Base-by-base conservation (phyloP, 495 filamentous ascomycete species). In the Aspergillus haitiensis region DNA sequence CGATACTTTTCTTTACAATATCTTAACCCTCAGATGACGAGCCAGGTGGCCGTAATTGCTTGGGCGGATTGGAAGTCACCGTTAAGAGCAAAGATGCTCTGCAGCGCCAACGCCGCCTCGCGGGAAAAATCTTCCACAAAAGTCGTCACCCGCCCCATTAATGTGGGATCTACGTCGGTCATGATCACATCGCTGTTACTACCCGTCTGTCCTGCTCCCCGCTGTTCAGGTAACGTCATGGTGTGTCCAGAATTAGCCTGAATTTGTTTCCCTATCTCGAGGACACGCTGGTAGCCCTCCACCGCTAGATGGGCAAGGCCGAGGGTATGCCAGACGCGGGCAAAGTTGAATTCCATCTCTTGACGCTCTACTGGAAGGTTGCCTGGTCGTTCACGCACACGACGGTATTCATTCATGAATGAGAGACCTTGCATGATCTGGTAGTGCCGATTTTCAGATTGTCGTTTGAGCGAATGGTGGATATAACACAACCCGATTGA, bases 341-440 rank as follows among this genome's bases (percentile, higher is more conserved):
- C 94, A 47, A 92, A 81, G 65, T 98, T 98, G 72, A 88, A 98
- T 59, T 96, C 89, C 18, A 92, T 90, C 71, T 98, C 94, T 69
- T 92, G 89, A 46, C 77, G 70, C 65, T 86, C 81, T 42, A 77
- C 70, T n/a, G 75, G 64, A 2, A 74, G 63, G 52, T 54, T 69
- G 31, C 70, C 72, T 57, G 71, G 58, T 21, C 62, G 72, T 66
- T 69, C 76, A 2, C 76, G 74, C 9, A 74, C 86, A 67, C 54
- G 84, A 62, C 90, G 88, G 70, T 98, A 98, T 27, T 85, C 78
- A 48, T 85, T 81, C 52, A 97, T 72, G 65, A 98, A 97, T 0
- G 86, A 79, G 15, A 97, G 76, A 0, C 89, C 94, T 68, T 98
- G 94, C 65, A 88, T 78, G 39, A 96, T 84, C 21, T 90, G 83